Evolutionary conservation across 495 filamentous ascomycete species (phyloP), one percentile per base, ranked within the genome.

Genomic region (Rostrohypoxylon terebratum): DNA sequence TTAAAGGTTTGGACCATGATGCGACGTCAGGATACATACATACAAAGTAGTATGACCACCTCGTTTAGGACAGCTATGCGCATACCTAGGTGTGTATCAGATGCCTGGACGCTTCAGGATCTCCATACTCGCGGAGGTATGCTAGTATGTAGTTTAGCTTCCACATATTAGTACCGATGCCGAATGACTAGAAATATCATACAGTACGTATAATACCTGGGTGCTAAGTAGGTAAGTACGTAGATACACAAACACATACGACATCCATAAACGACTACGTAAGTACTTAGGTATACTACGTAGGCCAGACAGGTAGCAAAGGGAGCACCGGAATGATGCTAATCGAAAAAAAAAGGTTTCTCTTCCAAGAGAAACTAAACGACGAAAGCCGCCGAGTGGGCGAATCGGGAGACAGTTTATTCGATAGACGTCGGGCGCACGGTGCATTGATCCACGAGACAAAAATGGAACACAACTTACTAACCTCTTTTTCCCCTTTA

Each of bases 401-500:
- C 57, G 40, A 69, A 69, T 73, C 60, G 71, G 66, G 65, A 66
- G 66, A 64, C 34, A 38, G 48, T 47, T 44, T 25, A 57, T 53
- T 48, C 50, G 21, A 55, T 18, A 47, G 38, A 73, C 40, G 54
- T 38, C 28, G 48, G 18, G 71, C 66, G 59, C 63, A 67, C 44
- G 71, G 66, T 67, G 58, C 71, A 69, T 67, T 67, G 66, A 74
- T 66, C 62, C 28, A 55, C 63, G 50, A 40, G 57, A 51, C 51
- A 44, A 61, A 66, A 66, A 44, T 18, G 54, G 65, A 68, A 72
- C 36, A 48, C 20, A 59, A 53, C 59, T 72, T 45, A 63, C 48
- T 63, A 53, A 59, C 36, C 36, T 58, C 63, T 34, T 59, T 11
- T 64, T 66, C 71, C 53, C 71, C 71, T 73, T 73, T 69, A 73